Percentiles rank a stretch among this genome's conserved stretches.
Conservation (phyloP, 2,329 filamentous ascomycete species). For the Emergomyces orientalis region DNA sequence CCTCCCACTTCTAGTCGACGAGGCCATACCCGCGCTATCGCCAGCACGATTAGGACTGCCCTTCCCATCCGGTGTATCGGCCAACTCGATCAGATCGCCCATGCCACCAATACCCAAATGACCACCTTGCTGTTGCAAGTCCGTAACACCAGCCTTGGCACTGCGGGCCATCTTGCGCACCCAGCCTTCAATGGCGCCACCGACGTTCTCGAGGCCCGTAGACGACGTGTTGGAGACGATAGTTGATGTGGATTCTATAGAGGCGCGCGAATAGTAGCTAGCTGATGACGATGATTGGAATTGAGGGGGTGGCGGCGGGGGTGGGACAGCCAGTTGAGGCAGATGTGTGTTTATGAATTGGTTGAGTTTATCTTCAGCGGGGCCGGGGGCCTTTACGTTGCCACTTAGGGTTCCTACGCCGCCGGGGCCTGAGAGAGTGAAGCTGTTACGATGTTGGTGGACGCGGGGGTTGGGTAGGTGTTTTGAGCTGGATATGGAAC, state of each 20-base stretch:
- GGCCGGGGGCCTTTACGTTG: conserved; percentile 46
- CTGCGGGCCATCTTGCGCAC: conserved; percentile 63
- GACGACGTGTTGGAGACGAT: conserved; percentile 26
- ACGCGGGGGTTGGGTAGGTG: conserved; percentile 26
- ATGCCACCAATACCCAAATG: conserved; percentile 24
- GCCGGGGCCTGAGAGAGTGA: conserved; percentile 71
- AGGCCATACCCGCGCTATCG: background rate
- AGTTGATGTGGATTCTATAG: conserved; percentile 27
- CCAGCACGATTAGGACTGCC: background rate
- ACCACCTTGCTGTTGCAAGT: conserved; percentile 28
- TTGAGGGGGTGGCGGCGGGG: conserved; percentile 48
- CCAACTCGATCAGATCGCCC: conserved; percentile 38
- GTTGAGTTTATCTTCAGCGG: conserved; percentile 75
- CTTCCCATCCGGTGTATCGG: conserved; percentile 25
- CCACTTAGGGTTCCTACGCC: conserved; percentile 76
- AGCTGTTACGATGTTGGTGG: conserved; percentile 34
- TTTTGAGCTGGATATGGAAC: conserved; percentile 25
- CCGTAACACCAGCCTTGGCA: conserved; percentile 32
- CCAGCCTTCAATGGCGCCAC: conserved; percentile 83
- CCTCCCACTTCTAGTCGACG: background rate
- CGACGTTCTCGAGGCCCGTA: conserved; percentile 64
- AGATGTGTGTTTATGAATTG: conserved; percentile 75
- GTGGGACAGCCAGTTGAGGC: conserved; percentile 64
- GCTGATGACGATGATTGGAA: conserved; percentile 33
- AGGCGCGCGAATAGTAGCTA: conserved; percentile 22